Conservation (phyloP, 2,329 filamentous ascomycete genomes). For the Fusarium goolgardi region DNA sequence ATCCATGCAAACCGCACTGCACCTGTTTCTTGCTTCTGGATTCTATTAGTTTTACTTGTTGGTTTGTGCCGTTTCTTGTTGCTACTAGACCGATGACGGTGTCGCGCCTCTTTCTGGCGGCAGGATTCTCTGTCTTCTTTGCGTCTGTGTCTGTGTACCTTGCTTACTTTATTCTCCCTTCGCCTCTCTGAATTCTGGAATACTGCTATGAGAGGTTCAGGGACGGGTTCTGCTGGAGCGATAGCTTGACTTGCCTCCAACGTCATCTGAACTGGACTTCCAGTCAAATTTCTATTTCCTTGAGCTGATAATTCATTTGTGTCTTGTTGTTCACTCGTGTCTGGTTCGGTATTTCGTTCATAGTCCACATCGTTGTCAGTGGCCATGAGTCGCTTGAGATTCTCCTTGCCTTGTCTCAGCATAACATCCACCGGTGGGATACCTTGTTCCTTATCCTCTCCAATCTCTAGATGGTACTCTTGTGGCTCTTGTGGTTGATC, state of each 20-base stretch:
- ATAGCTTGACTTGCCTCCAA: fast-evolving
- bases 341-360: neutral
- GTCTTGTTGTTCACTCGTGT: neutral
- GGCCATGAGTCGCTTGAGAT: too few relatives aligned
- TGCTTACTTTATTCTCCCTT: neutral
- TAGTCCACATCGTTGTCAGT: neutral
- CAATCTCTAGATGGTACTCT: neutral
- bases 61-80: neutral
- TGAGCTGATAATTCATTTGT: too few relatives aligned
- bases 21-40: neutral
- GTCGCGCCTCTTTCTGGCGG: neutral
- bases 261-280: neutral
- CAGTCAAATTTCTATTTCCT: too few relatives aligned
- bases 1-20: neutral
- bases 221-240: fast-evolving
- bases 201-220: too few relatives aligned
- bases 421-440: neutral
- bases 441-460: neutral
- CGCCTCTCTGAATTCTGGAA: fast-evolving
- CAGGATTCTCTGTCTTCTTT: too few relatives aligned
- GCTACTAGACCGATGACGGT: neutral
- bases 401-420: neutral
- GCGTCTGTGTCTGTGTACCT: neutral
- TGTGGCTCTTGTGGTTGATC: neutral
- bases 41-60: too few relatives aligned